Percentiles rank a stretch among this genome's conserved stretches.
These are phyloP conservation scores for Houttuynia cordata DNA, from an alignment of 164 flowering plant species.

Conservation along the genomic window DNA sequence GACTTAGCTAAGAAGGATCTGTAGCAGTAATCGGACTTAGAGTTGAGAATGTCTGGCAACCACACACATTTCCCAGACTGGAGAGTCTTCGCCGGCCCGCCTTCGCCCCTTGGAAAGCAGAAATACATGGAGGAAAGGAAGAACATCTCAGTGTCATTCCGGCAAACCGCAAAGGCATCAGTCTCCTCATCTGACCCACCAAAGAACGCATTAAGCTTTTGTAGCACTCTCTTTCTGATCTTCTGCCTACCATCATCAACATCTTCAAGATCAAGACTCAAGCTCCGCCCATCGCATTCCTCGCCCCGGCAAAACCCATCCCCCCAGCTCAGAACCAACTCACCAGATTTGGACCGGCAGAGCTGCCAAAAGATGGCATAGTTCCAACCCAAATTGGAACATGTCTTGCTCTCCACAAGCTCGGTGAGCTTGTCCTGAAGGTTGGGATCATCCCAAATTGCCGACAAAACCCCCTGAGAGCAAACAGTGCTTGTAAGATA, in stretches of 20 bases:
- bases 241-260: constrained; percentile 56
- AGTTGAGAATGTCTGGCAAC: constrained; percentile 46
- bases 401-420: constrained; percentile 64
- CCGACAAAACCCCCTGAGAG: constrained; percentile 19
- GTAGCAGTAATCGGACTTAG: constrained; percentile 54
- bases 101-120: constrained; percentile 73
- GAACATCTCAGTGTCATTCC: constrained; percentile 91
- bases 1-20: constrained; percentile 70
- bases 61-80: constrained; percentile 60
- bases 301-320: constrained; percentile 90
- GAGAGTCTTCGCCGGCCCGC: constrained; percentile 77
- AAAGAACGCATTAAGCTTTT: constrained; percentile 58
- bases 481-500: constrained; percentile 27
- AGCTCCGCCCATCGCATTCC: constrained; percentile 31
- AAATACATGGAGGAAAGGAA: constrained; percentile 95
- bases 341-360: constrained; percentile 65
- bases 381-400: constrained; percentile 71
- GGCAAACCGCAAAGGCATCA: constrained; percentile 70
- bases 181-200: constrained; percentile 86
- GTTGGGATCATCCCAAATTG: constrained; percentile 39
- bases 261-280: constrained; percentile 33
- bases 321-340: constrained; percentile 81
- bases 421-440: constrained; percentile 77
- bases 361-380: constrained; percentile 92
- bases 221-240: constrained; percentile 77